Evolutionary conservation across 2,329 filamentous ascomycete genomes (phyloP).

Genomic region (Colletotrichum lupini): DNA sequence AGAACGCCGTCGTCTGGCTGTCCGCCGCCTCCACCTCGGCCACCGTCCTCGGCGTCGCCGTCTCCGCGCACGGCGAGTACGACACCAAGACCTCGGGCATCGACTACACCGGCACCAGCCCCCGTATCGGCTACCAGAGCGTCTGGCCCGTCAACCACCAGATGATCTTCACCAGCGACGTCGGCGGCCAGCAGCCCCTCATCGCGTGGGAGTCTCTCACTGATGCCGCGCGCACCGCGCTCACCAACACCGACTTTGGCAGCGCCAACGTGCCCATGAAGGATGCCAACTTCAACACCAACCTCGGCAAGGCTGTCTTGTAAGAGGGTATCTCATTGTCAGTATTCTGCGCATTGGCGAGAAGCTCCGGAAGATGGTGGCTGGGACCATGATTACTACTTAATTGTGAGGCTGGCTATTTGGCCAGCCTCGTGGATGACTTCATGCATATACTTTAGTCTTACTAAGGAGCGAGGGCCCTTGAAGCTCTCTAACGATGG

Average conservation of each 20-base stretch:
- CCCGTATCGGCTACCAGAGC: conserved; percentile 46
- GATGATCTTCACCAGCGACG: conserved; percentile 45
- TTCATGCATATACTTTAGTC: conserved; percentile 26
- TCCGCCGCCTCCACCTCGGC: conserved; percentile 40
- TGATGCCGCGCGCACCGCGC: conserved; percentile 44
- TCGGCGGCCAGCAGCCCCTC: conserved; percentile 51
- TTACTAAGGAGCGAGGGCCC: conserved; percentile 12
- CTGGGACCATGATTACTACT: conserved; percentile 7
- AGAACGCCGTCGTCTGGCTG: conserved; percentile 48
- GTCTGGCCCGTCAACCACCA: conserved; percentile 48
- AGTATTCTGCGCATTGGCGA: too few species aligned
- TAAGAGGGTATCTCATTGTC: background rate
- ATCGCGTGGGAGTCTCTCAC: conserved; percentile 53
- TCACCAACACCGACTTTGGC: conserved; percentile 52
- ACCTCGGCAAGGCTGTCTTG: conserved; percentile 33
- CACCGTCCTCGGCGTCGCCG: conserved; percentile 44
- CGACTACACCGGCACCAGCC: conserved; percentile 41
- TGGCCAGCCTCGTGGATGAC: conserved; percentile 7
- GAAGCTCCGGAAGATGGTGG: background rate
- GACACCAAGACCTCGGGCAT: conserved; percentile 40
- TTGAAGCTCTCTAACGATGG: conserved; percentile 11
- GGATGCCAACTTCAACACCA: conserved; percentile 32
- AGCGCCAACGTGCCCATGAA: conserved; percentile 52
- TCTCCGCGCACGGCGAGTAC: conserved; percentile 47
- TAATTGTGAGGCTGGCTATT: conserved; percentile 7